These are phyloP conservation scores for Heterobasidion occidentale DNA, from an alignment of 1,284 basidiomycete species.

Conservation along the genomic window DNA sequence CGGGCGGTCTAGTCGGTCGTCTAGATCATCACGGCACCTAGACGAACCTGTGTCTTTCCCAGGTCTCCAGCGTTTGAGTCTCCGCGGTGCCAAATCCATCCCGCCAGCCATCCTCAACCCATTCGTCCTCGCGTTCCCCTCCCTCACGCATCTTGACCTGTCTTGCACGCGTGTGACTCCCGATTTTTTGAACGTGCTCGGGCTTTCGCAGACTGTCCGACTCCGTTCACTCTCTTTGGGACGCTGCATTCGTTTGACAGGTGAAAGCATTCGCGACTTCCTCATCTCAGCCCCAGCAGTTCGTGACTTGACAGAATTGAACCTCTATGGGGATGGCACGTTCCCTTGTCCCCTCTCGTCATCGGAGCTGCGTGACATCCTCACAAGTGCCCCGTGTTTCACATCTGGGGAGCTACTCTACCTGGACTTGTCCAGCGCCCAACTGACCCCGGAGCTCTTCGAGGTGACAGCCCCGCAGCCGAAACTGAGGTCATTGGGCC, in stretches of 20 bases:
- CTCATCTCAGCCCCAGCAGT: conserved; percentile 66
- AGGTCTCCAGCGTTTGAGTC: conserved; percentile 74
- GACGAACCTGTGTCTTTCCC: conserved; percentile 61
- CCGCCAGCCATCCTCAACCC: conserved; percentile 66
- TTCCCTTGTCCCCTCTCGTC: conserved; percentile 74
- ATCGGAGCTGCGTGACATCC: conserved; percentile 63
- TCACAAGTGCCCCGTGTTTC: conserved; percentile 80
- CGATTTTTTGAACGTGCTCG: conserved; percentile 67
- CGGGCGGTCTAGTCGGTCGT: conserved; percentile 19
- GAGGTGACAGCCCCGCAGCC: conserved; percentile 60
- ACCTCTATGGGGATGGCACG: conserved; percentile 84
- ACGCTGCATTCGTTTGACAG: conserved; percentile 79
- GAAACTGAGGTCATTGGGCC: conserved; percentile 76
- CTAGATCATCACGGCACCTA: conserved; percentile 21
- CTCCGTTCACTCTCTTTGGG: conserved; percentile 83
- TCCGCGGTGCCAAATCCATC: conserved; percentile 79
- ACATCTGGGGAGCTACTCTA: conserved; percentile 71
- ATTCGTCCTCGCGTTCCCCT: conserved; percentile 81
- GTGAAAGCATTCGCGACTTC: conserved; percentile 73
- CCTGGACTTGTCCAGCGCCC: conserved; percentile 85
- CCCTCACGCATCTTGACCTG: conserved; percentile 85
- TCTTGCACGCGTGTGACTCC: conserved; percentile 80
- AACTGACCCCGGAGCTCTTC: conserved; percentile 59
- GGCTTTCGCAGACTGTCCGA: conserved; percentile 52
- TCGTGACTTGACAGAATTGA: conserved; percentile 66